Percentiles rank a stretch among this genome's conserved stretches.
These are phyloP conservation scores for Theileria orientalis DNA, from an alignment of 169 alveolate genomes.

Conservation along the genomic window DNA sequence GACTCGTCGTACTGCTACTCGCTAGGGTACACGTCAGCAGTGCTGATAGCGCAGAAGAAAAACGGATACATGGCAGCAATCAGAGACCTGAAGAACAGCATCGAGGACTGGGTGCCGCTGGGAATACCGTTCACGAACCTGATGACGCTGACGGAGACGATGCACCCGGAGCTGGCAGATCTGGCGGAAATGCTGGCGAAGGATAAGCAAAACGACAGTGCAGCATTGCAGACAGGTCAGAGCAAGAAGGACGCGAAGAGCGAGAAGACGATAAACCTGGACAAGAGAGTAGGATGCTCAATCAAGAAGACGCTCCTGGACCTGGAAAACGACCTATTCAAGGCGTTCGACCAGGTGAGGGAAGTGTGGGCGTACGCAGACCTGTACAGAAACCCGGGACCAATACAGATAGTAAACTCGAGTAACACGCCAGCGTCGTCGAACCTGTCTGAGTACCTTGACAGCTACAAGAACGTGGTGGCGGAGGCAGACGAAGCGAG, in stretches of 20 bases:
- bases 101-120: slow-evolving; percentile 88
- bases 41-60: slow-evolving; percentile 83
- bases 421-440: slow-evolving; percentile 76
- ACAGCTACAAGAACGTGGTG: slow-evolving; percentile 11
- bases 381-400: slow-evolving; percentile 94
- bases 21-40: slow-evolving; percentile 93
- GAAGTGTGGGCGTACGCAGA: slow-evolving; percentile 91
- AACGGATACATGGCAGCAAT: slow-evolving; percentile 94
- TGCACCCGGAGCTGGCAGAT: slow-evolving; percentile 48
- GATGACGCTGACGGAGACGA: slow-evolving; percentile 73
- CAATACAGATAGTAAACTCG: slow-evolving; percentile 85
- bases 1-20: slow-evolving; percentile 97
- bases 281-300: slow-evolving; percentile 27
- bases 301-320: slow-evolving; percentile 92
- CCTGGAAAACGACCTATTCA: slow-evolving; percentile 88
- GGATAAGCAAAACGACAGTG: not conserved
- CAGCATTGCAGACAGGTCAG: slow-evolving; percentile 70
- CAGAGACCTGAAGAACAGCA: slow-evolving; percentile 81
- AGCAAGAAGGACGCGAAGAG: slow-evolving; percentile 66
- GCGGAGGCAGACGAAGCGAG: not conserved
- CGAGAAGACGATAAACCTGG: not conserved
- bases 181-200: not conserved
- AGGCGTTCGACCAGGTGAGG: slow-evolving; percentile 87
- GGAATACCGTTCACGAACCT: slow-evolving; percentile 82
- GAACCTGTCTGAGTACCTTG: slow-evolving; percentile 34